phyloP scores from a whole-genome alignment of 2,329 filamentous ascomycete genomes.

The Fusarium sublunatum region DNA sequence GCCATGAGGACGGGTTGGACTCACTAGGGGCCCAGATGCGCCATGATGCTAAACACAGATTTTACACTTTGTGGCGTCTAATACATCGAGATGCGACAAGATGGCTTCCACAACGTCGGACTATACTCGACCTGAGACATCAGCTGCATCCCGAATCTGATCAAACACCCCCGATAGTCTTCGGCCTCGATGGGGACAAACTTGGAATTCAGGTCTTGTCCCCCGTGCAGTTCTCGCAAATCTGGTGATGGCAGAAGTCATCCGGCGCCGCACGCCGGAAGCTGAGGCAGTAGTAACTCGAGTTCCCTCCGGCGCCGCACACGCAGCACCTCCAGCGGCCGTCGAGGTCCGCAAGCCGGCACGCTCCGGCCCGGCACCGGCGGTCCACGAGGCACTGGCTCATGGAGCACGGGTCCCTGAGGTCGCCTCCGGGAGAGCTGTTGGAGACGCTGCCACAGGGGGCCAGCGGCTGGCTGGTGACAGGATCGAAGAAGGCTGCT shows the following conservation, averaged over 20 bases:
- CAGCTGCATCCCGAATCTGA: slow-evolving; percentile 15
- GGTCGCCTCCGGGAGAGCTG: slow-evolving; percentile 45
- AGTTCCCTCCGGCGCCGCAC: slow-evolving; percentile 60
- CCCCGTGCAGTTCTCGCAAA: slow-evolving; percentile 58
- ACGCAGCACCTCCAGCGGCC: slow-evolving; percentile 63
- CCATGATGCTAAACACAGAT: slow-evolving; percentile 9
- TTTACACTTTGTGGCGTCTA: slow-evolving; percentile 14
- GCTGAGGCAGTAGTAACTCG: slow-evolving; percentile 58
- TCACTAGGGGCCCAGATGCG: slow-evolving; percentile 11
- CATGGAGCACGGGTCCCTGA: slow-evolving; percentile 57
- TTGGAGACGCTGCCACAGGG: slow-evolving; percentile 38
- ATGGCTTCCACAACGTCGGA: slow-evolving; percentile 27
- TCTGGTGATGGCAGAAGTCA: slow-evolving; percentile 64
- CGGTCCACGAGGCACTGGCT: slow-evolving; percentile 59
- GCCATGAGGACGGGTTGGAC: slow-evolving; percentile 26
- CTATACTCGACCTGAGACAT: slow-evolving; percentile 24
- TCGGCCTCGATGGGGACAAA: slow-evolving; percentile 14
- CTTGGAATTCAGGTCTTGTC: slow-evolving; percentile 16
- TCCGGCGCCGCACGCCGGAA: slow-evolving; percentile 59
- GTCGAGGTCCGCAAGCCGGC: slow-evolving; percentile 61
- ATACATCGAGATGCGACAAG: background rate
- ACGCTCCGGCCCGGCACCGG: slow-evolving; percentile 60
- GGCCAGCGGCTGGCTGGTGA: slow-evolving; percentile 42
- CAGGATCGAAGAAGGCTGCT: slow-evolving; percentile 49
- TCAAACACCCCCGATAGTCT: slow-evolving; percentile 26